phyloP scores from a whole-genome alignment of 2,329 filamentous ascomycete genomes.

The Aspergillus unguis region DNA sequence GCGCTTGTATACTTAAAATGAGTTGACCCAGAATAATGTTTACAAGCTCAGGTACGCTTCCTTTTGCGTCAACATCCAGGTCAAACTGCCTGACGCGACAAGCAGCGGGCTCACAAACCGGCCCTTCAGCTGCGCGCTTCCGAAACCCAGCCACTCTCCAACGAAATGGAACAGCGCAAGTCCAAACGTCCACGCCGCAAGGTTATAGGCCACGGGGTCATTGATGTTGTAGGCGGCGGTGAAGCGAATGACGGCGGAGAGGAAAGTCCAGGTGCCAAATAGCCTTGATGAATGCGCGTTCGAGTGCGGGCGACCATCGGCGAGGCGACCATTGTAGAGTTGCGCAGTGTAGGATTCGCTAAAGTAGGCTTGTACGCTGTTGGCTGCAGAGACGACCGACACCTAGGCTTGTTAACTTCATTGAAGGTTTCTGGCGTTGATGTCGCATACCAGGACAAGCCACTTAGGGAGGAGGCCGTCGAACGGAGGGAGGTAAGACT shows the following conservation, averaged over 20 bases:
- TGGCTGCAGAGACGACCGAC: constrained; percentile 75
- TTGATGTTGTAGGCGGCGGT: constrained; percentile 82
- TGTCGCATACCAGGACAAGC: constrained; percentile 56
- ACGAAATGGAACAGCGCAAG: constrained; percentile 75
- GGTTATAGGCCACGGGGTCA: constrained; percentile 69
- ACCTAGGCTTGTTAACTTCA: constrained; percentile 53
- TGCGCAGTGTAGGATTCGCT: constrained; percentile 80
- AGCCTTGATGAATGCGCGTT: constrained; percentile 74
- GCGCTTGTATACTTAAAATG: too few species aligned
- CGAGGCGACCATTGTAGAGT: constrained; percentile 64
- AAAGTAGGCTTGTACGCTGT: constrained; percentile 77
- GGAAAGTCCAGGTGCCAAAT: constrained; percentile 84
- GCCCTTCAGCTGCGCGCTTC: constrained; percentile 64
- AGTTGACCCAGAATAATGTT: not conserved
- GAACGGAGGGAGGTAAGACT: constrained; percentile 35
- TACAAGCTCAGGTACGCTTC: constrained; percentile 29
- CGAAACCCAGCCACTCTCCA: constrained; percentile 76
- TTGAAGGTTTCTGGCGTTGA: not conserved
- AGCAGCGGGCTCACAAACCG: constrained; percentile 58
- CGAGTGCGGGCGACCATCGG: constrained; percentile 54
- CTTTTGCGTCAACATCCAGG: constrained; percentile 63
- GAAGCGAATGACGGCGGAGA: constrained; percentile 71
- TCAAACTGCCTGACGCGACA: constrained; percentile 53
- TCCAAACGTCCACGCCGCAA: constrained; percentile 77
- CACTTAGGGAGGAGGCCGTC: constrained; percentile 60